These are phyloP conservation scores for Kuraishia ogatae DNA, from an alignment of 805 yeast species.

Conservation along the genomic window DNA sequence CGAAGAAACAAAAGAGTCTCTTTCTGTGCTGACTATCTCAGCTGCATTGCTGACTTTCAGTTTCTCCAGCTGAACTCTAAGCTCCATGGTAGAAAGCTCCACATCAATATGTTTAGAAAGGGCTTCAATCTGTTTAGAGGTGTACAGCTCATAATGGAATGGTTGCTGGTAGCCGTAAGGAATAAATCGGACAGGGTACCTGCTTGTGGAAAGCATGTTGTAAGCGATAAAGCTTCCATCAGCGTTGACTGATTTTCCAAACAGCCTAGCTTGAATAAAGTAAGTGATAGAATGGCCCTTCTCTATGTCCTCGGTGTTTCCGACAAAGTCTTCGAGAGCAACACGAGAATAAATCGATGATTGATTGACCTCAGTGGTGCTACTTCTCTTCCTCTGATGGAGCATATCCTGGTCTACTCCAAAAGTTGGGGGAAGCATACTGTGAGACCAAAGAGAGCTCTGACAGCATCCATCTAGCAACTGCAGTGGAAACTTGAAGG, in stretches of 20 bases:
- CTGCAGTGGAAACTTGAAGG: constrained; percentile 44
- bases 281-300: constrained; percentile 37
- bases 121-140: constrained; percentile 4
- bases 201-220: constrained; percentile 12
- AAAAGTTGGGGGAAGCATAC: constrained; percentile 28
- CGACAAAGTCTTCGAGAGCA: constrained; percentile 40
- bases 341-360: constrained; percentile 47
- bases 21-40: not conserved
- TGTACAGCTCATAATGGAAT: constrained; percentile 4
- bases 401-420: constrained; percentile 16
- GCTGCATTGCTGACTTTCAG: not conserved
- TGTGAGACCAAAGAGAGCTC: constrained; percentile 22
- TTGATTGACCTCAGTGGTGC: constrained; percentile 19
- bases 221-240: constrained; percentile 3
- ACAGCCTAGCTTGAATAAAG: constrained; percentile 45
- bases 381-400: constrained; percentile 13
- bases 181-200: constrained; percentile 16
- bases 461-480: constrained; percentile 45
- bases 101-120: not conserved
- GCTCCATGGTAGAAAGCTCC: constrained; percentile 4
- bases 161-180: constrained; percentile 16
- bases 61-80: not conserved
- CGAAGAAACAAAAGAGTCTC: not conserved
- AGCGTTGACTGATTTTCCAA: constrained; percentile 23
- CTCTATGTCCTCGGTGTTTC: constrained; percentile 37